phyloP scores from a whole-genome alignment of 202 grass and related monocot species.

The Panicum hallii region DNA sequence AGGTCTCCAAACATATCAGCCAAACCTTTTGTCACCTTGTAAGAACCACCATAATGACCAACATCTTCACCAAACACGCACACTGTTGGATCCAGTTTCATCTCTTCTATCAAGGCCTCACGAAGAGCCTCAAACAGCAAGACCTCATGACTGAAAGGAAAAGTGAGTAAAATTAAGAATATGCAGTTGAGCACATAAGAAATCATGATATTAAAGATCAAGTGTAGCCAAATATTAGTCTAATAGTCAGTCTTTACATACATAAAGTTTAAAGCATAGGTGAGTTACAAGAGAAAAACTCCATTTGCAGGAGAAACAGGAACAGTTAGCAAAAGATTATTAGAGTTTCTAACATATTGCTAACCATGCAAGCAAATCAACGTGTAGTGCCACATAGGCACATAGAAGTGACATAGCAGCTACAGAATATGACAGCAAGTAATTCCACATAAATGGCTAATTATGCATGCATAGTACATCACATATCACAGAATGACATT shows the following conservation, averaged over 20 bases:
- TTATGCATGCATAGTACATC: not conserved
- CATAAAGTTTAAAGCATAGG: not conserved
- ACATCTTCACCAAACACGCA: slow-evolving; percentile 90
- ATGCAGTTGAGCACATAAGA: not conserved
- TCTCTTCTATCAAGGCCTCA: slow-evolving; percentile 85
- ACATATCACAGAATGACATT: not conserved
- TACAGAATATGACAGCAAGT: not conserved
- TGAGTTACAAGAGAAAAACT: not conserved
- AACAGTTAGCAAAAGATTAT: not conserved
- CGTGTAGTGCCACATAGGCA: not conserved
- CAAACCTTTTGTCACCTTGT: slow-evolving; percentile 87
- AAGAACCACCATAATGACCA: slow-evolving; percentile 83
- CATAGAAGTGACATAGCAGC: not conserved
- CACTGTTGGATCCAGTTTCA: slow-evolving; percentile 72
- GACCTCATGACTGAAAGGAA: slow-evolving; percentile 67
- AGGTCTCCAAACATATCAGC: slow-evolving; percentile 78
- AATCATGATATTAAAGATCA: not conserved
- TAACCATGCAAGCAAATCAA: not conserved
- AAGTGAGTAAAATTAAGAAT: slow-evolving; percentile 25
- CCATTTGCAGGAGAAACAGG: not conserved
- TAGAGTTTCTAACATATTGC: not conserved
- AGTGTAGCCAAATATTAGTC: not conserved
- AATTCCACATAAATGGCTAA: no score
- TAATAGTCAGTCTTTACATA: not conserved
- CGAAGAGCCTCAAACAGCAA: slow-evolving; percentile 80